Conservation (phyloP, 352 stramenopile species). For the Chrysophaeum taylorii region DNA sequence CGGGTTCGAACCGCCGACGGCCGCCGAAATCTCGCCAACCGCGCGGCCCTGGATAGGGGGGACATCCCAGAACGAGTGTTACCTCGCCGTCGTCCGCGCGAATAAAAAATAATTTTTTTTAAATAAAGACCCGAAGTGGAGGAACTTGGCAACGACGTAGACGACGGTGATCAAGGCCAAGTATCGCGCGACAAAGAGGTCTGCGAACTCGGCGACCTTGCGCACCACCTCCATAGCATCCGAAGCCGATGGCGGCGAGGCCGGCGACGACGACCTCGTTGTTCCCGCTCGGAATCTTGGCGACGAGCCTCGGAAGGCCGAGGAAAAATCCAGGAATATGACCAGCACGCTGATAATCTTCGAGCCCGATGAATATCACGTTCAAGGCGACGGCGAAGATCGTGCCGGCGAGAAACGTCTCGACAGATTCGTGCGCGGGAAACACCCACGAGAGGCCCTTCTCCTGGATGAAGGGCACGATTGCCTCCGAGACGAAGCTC, state of each 20-base stretch:
- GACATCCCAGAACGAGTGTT: neutral
- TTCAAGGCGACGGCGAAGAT: slow-evolving; percentile 59
- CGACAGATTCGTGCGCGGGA: slow-evolving; percentile 51
- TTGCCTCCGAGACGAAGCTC: slow-evolving; percentile 57
- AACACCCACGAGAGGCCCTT: slow-evolving; percentile 57
- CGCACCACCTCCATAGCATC: slow-evolving; percentile 28
- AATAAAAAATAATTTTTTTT: too few relatives aligned
- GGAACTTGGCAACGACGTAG: slow-evolving; percentile 57
- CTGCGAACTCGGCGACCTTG: slow-evolving; percentile 46
- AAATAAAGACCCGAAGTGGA: slow-evolving; percentile 68
- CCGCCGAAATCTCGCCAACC: slow-evolving; percentile 61
- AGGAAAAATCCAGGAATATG: slow-evolving; percentile 54
- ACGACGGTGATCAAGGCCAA: slow-evolving; percentile 47
- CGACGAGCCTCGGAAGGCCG: slow-evolving; percentile 39
- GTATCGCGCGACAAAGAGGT: slow-evolving; percentile 56
- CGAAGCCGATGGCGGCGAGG: neutral
- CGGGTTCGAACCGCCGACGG: slow-evolving; percentile 49
- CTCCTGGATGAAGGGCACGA: slow-evolving; percentile 54
- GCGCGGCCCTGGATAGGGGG: neutral
- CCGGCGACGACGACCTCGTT: neutral
- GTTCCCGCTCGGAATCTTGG: slow-evolving; percentile 23
- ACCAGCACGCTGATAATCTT: slow-evolving; percentile 57
- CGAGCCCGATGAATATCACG: slow-evolving; percentile 57
- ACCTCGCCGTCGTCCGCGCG: neutral
- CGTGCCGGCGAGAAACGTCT: slow-evolving; percentile 56